Percentiles rank a stretch among this genome's conserved stretches.
phyloP scores from a whole-genome alignment of 805 yeast genomes.

The Kodamaea hsintzibuensis region DNA sequence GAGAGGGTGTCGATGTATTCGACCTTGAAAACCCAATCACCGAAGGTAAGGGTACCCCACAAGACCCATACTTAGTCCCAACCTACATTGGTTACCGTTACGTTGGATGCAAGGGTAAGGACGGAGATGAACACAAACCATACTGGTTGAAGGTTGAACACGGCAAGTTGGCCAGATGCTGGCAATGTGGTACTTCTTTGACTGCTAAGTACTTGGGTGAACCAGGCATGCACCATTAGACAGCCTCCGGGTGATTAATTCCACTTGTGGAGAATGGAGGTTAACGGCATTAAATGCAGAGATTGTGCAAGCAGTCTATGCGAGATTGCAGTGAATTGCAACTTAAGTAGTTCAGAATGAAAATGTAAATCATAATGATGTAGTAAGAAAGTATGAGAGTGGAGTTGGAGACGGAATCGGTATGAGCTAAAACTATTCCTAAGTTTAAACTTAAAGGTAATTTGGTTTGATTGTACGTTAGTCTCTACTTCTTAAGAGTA shows the following conservation, averaged over 20 bases:
- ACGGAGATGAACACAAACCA: constrained; percentile 84
- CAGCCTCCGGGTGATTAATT: background rate
- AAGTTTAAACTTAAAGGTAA: too few relatives aligned
- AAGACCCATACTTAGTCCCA: constrained; percentile 86
- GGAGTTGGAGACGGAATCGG: too few relatives aligned
- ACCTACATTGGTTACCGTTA: constrained; percentile 91
- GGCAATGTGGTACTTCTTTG: constrained; percentile 98
- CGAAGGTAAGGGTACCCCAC: constrained; percentile 87
- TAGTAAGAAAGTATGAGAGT: background rate
- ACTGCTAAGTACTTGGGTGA: constrained; percentile 86
- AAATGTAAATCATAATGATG: background rate
- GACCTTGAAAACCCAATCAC: constrained; percentile 86
- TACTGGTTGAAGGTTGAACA: constrained; percentile 91
- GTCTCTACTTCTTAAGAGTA: too few relatives aligned
- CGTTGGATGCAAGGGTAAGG: constrained; percentile 93
- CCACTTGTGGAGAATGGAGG: background rate
- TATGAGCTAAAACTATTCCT: too few relatives aligned
- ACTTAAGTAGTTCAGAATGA: background rate
- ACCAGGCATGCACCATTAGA: constrained; percentile 56
- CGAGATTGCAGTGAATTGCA: background rate
- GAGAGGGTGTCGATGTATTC: constrained; percentile 93
- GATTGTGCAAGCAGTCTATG: background rate
- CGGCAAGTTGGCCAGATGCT: constrained; percentile 87
- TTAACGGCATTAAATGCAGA: background rate
- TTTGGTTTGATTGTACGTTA: too few relatives aligned